Evolutionary conservation across 768 basidiomycete genomes (phyloP).

Genomic region (Suillus subluteus): DNA sequence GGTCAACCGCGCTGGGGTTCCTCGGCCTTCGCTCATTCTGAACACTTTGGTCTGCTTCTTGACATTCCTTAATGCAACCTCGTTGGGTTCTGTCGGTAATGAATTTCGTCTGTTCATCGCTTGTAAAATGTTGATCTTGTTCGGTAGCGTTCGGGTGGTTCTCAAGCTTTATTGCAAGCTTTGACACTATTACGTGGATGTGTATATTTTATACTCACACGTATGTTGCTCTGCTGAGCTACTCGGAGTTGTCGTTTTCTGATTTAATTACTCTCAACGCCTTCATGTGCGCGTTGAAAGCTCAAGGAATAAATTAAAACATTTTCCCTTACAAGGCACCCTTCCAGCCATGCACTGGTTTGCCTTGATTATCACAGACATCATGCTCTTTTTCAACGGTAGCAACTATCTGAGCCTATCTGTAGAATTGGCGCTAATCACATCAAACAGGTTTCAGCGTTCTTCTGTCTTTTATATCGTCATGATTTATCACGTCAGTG

Average conservation of each 20-base stretch:
- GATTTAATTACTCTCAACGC: conserved; percentile 18
- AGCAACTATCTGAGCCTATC: conserved; percentile 18
- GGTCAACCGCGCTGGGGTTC: conserved; percentile 39
- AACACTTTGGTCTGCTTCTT: conserved; percentile 60
- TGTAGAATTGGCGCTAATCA: conserved; percentile 9
- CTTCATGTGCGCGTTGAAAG: conserved; percentile 30
- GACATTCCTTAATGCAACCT: conserved; percentile 59
- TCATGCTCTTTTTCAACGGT: conserved; percentile 64
- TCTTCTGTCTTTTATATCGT: conserved; percentile 45
- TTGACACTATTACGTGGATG: conserved; percentile 40
- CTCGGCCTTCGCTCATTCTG: conserved; percentile 45
- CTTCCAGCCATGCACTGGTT: conserved; percentile 69
- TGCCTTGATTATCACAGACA: conserved; percentile 52
- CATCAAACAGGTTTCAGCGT: conserved; percentile 22
- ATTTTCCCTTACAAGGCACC: conserved; percentile 53
- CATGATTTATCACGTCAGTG: conserved; percentile 65
- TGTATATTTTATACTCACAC: conserved; percentile 33
- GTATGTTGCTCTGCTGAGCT: conserved; percentile 16
- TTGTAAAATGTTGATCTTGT: neutral
- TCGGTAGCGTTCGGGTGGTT: conserved; percentile 26
- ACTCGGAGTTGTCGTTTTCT: conserved; percentile 11
- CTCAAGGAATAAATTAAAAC: conserved; percentile 46
- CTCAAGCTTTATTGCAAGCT: conserved; percentile 35
- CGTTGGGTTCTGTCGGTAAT: conserved; percentile 54
- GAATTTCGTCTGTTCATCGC: neutral